Conservation (phyloP, 805 yeast species). For the Lachancea nothofagi region DNA sequence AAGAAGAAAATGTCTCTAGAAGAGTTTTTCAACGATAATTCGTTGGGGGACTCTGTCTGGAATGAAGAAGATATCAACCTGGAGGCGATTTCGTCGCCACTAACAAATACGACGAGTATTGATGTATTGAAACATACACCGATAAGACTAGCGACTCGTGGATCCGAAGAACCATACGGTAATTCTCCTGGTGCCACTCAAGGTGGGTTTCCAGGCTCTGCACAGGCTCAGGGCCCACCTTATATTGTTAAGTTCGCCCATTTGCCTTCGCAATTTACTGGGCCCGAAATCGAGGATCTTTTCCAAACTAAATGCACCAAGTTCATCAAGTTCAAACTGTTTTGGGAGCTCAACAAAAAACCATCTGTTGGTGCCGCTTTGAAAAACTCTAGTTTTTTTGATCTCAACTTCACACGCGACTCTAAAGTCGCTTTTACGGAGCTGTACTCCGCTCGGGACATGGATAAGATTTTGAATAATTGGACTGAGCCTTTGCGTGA, state of each 20-base stretch:
- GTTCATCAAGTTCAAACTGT: slow-evolving; percentile 53
- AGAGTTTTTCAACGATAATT: slow-evolving; percentile 41
- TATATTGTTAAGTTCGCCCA: slow-evolving; percentile 59
- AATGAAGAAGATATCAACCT: slow-evolving; percentile 33
- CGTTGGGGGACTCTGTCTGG: slow-evolving; percentile 35
- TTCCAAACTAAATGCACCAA: slow-evolving; percentile 58
- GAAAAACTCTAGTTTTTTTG: slow-evolving; percentile 44
- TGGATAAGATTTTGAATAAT: slow-evolving; percentile 31
- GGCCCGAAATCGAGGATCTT: slow-evolving; percentile 48
- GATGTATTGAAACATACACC: slow-evolving; percentile 24
- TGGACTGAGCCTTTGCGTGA: slow-evolving; percentile 34
- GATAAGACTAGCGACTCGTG: slow-evolving; percentile 10
- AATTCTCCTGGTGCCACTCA: slow-evolving; percentile 9
- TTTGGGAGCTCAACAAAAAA: slow-evolving; percentile 54
- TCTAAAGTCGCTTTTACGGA: slow-evolving; percentile 39
- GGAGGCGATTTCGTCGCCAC: slow-evolving; percentile 23
- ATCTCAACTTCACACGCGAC: slow-evolving; percentile 56
- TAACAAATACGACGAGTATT: slow-evolving; percentile 29
- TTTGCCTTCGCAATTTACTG: slow-evolving; percentile 50
- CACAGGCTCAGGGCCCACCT: slow-evolving; percentile 42
- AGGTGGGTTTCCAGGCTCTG: slow-evolving; percentile 3
- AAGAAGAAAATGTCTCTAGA: slow-evolving; percentile 42
- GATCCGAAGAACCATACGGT: slow-evolving; percentile 12
- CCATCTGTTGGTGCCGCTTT: slow-evolving; percentile 58
- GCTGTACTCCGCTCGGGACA: slow-evolving; percentile 39